Evolutionary conservation across 495 filamentous ascomycete genomes (phyloP).

Genomic region (Evernia prunastri): DNA sequence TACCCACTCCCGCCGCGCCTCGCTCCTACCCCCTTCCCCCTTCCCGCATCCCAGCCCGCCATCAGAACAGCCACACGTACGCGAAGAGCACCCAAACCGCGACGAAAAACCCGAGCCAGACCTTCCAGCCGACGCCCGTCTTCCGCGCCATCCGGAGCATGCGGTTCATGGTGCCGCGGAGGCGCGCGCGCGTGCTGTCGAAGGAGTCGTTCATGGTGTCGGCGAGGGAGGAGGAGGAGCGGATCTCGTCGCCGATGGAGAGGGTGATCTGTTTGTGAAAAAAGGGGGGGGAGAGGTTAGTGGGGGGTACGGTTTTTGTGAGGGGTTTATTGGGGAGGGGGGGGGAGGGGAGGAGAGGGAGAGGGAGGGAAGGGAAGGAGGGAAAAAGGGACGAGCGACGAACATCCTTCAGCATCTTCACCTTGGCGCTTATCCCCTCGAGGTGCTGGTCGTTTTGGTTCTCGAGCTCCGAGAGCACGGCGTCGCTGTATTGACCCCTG

Average conservation of each 20-base stretch:
- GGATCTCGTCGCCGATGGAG: conserved; percentile 91
- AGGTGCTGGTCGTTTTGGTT: conserved; percentile 91
- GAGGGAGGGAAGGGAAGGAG: conserved; percentile 17
- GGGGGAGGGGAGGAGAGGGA: background rate
- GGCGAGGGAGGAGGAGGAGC: conserved; percentile 73
- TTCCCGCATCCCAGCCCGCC: background rate
- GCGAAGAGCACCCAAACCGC: conserved; percentile 74
- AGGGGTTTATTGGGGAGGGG: background rate
- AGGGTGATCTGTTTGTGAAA: conserved; percentile 62
- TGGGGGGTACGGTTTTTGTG: too few species aligned
- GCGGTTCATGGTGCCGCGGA: conserved; percentile 89
- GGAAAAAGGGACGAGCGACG: conserved; percentile 33
- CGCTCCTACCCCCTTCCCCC: background rate
- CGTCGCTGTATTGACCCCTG: conserved; percentile 89
- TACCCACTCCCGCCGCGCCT: too few species aligned
- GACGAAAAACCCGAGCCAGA: conserved; percentile 82
- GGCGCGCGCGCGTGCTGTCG: conserved; percentile 68
- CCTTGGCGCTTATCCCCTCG: conserved; percentile 84
- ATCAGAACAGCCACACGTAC: conserved; percentile 76
- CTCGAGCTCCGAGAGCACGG: conserved; percentile 87
- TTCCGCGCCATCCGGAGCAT: conserved; percentile 95
- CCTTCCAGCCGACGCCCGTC: conserved; percentile 89
- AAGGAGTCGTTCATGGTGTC: conserved; percentile 67
- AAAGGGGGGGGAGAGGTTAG: background rate
- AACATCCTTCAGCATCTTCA: conserved; percentile 87